These are phyloP conservation scores for Pinus tabuliformis DNA, from an alignment of 75 land plant species.

Conservation along the genomic window DNA sequence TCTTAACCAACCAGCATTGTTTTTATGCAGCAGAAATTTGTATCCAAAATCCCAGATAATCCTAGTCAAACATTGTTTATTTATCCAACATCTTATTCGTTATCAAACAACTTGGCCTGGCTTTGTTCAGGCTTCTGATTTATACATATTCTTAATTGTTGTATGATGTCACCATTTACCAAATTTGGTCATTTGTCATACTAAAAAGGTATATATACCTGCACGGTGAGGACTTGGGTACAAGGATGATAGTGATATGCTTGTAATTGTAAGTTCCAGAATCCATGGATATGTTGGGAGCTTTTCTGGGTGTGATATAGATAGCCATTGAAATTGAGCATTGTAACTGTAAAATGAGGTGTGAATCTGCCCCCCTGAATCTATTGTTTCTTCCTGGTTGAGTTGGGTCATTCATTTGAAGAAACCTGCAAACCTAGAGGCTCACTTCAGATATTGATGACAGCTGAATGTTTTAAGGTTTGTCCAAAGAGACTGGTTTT, in stretches of 20 bases:
- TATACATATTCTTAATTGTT: background rate
- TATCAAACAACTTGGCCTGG: background rate
- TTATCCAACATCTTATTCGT: background rate
- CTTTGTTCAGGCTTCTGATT: background rate
- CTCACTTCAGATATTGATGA: background rate
- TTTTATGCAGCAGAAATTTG: background rate
- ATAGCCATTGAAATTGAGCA: background rate
- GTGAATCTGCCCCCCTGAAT: background rate
- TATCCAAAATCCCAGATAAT: background rate
- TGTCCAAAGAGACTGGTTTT: slow-evolving; percentile 1
- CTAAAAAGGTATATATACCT: background rate
- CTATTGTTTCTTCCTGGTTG: background rate
- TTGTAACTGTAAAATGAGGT: background rate
- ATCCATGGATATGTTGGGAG: background rate
- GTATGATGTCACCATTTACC: background rate
- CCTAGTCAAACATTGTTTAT: background rate
- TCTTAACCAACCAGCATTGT: background rate
- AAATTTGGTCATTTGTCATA: background rate
- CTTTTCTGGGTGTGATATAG: background rate
- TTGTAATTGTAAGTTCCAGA: background rate
- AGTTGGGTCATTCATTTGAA: background rate
- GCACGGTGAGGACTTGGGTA: background rate
- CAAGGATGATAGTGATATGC: background rate
- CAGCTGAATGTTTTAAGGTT: background rate
- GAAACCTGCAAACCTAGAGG: background rate